These are phyloP conservation scores for Neoarthrinium moseri DNA, from an alignment of 2,329 filamentous ascomycete species.

Conservation along the genomic window DNA sequence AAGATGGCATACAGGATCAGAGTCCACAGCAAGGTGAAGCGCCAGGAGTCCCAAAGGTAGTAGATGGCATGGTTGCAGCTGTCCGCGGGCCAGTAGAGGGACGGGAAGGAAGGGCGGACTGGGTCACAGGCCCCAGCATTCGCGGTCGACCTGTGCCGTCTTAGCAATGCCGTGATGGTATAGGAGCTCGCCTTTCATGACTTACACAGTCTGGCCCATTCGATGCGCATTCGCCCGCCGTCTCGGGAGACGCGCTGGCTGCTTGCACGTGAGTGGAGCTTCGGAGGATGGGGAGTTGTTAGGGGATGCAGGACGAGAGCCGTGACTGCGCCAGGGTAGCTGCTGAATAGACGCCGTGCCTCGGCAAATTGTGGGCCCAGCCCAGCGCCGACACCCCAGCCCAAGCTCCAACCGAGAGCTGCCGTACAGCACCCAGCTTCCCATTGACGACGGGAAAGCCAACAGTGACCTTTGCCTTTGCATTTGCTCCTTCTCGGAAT, in stretches of 20 bases:
- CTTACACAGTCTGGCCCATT: slow-evolving; percentile 5
- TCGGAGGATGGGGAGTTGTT: slow-evolving; percentile 12
- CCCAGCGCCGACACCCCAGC: slow-evolving; percentile 3
- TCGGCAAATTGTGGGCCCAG: slow-evolving; percentile 22
- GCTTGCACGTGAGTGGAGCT: not conserved
- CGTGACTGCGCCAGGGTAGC: no score
- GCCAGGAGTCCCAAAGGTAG: slow-evolving; percentile 75
- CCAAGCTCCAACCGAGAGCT: not conserved
- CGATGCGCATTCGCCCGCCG: not conserved
- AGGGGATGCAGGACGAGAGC: slow-evolving; percentile 12
- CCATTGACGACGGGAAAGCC: no score
- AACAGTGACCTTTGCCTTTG: no score
- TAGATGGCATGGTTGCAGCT: slow-evolving; percentile 63
- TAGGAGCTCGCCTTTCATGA: not conserved
- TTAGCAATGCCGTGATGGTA: not conserved
- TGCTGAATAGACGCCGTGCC: slow-evolving; percentile 19
- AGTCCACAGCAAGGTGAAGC: slow-evolving; percentile 86
- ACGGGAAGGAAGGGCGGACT: slow-evolving; percentile 67
- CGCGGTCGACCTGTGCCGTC: not conserved
- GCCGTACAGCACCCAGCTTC: no score
- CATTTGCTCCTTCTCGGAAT: no score
- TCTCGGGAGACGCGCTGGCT: not conserved
- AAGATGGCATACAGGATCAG: slow-evolving; percentile 74
- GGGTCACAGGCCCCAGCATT: not conserved
- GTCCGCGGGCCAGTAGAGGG: slow-evolving; percentile 72